A percentile compares a stretch with the other conserved stretches of the same genome.
Evolutionary conservation across 2,329 filamentous ascomycete species (phyloP).

Genomic region (Neonectria coccinea): DNA sequence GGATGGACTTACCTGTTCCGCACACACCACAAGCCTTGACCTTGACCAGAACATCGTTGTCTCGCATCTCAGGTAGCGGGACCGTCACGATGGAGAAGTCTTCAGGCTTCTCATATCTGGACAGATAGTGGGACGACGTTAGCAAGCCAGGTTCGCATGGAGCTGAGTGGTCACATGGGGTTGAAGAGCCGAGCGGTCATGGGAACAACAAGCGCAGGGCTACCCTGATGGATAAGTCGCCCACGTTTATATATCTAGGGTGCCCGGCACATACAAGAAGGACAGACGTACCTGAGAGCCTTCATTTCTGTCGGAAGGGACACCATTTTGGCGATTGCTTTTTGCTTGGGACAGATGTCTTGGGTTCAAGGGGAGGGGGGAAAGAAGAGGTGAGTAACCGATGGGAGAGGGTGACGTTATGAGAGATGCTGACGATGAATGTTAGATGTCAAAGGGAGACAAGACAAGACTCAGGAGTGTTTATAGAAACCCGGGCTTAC

Average conservation of each 20-base stretch:
- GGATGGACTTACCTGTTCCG: constrained; percentile 61
- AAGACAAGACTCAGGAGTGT: background rate
- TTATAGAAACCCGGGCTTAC: constrained; percentile 4
- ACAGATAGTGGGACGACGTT: constrained; percentile 20
- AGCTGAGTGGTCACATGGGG: constrained; percentile 7
- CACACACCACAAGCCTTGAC: constrained; percentile 76
- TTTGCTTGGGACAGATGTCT: background rate
- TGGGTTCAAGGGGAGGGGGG: background rate
- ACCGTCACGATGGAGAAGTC: constrained; percentile 71
- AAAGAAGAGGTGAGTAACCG: constrained; percentile 6
- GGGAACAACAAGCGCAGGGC: constrained; percentile 15
- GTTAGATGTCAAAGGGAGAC: background rate
- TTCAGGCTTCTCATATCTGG: constrained; percentile 71
- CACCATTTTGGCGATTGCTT: constrained; percentile 43
- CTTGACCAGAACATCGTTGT: constrained; percentile 72
- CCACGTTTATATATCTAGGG: constrained; percentile 26
- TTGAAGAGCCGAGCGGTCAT: constrained; percentile 12
- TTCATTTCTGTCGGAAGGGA: constrained; percentile 68
- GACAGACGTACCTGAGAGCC: constrained; percentile 65
- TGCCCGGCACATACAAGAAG: background rate
- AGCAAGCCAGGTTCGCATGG: constrained; percentile 18
- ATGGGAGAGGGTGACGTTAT: background rate
- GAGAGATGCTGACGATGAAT: constrained; percentile 11
- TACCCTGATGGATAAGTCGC: constrained; percentile 39
- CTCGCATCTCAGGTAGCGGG: constrained; percentile 69